These are phyloP conservation scores for Tephrocybe sp. DNA, from an alignment of 768 basidiomycete species.

Conservation along the genomic window DNA sequence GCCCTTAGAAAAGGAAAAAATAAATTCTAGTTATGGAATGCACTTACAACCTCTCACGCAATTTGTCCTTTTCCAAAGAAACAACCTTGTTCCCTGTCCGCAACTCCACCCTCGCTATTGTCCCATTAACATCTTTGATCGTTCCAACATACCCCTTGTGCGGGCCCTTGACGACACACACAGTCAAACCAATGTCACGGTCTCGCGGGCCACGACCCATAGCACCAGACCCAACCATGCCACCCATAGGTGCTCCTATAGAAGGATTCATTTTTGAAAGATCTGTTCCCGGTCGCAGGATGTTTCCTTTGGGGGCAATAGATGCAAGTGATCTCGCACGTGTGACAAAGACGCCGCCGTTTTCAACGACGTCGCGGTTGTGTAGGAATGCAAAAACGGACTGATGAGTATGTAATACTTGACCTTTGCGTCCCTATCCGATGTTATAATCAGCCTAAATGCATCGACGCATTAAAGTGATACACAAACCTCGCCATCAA, in stretches of 20 bases:
- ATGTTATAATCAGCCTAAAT: slow-evolving; percentile 2
- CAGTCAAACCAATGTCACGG: slow-evolving; percentile 74
- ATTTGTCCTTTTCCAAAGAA: slow-evolving; percentile 77
- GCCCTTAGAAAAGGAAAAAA: not conserved
- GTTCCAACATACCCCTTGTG: slow-evolving; percentile 89
- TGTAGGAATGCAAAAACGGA: slow-evolving; percentile 93
- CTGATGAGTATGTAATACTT: slow-evolving; percentile 91
- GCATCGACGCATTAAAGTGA: not conserved
- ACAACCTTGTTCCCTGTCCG: slow-evolving; percentile 85
- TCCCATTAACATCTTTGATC: slow-evolving; percentile 94
- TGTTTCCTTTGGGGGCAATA: slow-evolving; percentile 79
- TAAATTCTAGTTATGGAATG: not conserved
- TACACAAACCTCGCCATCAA: slow-evolving; percentile 74
- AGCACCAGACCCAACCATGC: slow-evolving; percentile 76
- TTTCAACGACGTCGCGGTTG: slow-evolving; percentile 86
- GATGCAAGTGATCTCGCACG: slow-evolving; percentile 81
- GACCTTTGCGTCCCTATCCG: slow-evolving; percentile 77
- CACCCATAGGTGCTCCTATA: slow-evolving; percentile 57
- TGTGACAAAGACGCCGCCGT: slow-evolving; percentile 93
- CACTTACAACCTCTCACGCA: slow-evolving; percentile 70
- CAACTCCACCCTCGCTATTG: slow-evolving; percentile 86
- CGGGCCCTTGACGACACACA: slow-evolving; percentile 81
- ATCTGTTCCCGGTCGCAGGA: slow-evolving; percentile 66
- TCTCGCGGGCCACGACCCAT: slow-evolving; percentile 83
- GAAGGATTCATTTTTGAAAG: slow-evolving; percentile 92